Base-by-base conservation (phyloP, 768 basidiomycete species). In the Lepiota venenata region DNA sequence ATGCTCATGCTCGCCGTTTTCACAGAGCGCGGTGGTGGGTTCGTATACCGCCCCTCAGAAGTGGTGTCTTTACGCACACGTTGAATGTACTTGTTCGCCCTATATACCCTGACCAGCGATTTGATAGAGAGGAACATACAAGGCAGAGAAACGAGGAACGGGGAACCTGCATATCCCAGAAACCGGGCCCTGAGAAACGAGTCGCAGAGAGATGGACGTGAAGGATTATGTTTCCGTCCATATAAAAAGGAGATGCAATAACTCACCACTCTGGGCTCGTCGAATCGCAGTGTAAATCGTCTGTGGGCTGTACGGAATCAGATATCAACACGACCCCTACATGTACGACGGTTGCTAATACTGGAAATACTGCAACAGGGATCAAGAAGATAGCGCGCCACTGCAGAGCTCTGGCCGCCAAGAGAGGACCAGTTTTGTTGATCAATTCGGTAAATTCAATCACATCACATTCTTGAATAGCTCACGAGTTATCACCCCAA, bases 231-330 rank as follows among this genome's bases (percentile, higher is more conserved):
- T 3, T 32, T 8, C 9, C 32, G 8, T 32, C 9, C 32, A 32
- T 9, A 32, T 32, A 8, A 32, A 32, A 32, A 22, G 44, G 38
- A 25, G 27, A 21, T 43, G 27, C 42, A 39, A 22, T 14, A 1
- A 61, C 78, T 43, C 60, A 87, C 86, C 85, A 87, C 50, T 77
- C 64, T 2, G 83, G 83, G 58, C 73, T 56, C n/a, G 69, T 77
- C 29, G 76, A 74, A 60, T 87, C 85, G 60, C 87, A 88, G 59
- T 78, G 74, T 54, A 88, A 63, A 58, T 78, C 79, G 36, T 83
- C 76, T 1, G 62, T 63, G 3, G 79, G 82, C 35, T 71, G 65
- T 3, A 78, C 71, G 3, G 80, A 72, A 56, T 81, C 61, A 2
- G 74, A 63, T 53, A 65, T 72, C 42, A 83, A 56, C 2, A 81